Evolutionary conservation across 306 rosid genomes (phyloP).

Genomic region (Cicer pinnatifidum): DNA sequence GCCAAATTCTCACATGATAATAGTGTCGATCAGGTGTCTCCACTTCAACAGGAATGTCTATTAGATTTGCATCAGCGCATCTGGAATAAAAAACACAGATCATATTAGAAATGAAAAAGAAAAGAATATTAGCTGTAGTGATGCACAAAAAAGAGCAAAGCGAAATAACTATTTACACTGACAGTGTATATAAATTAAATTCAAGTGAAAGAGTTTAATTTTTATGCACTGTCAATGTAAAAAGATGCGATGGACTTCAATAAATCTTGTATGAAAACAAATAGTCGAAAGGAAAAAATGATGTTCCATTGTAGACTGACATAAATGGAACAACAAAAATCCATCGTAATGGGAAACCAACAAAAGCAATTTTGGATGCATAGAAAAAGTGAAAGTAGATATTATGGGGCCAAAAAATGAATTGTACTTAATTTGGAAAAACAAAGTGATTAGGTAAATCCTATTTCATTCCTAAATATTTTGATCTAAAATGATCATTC

Average conservation of each 20-base stretch:
- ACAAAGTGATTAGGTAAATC: background rate
- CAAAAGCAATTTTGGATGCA: background rate
- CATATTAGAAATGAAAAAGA: conserved; percentile 11
- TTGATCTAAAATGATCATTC: background rate
- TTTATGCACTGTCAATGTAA: too few species aligned
- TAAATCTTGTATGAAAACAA: background rate
- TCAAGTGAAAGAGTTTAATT: too few species aligned
- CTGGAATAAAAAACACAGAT: conserved; percentile 46
- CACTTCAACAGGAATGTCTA: conserved; percentile 89
- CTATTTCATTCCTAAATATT: conserved; percentile 1
- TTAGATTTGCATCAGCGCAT: conserved; percentile 72
- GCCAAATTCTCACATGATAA: conserved; percentile 66
- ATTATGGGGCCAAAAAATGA: too few species aligned
- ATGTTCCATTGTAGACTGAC: background rate
- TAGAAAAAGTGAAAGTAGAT: background rate
- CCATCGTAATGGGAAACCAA: conserved; percentile 8
- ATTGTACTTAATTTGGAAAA: background rate
- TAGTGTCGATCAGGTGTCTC: conserved; percentile 97
- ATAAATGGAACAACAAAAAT: conserved; percentile 31
- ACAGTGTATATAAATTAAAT: too few species aligned
- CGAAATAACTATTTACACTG: background rate
- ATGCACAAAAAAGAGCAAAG: background rate
- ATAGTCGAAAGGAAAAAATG: conserved; percentile 2
- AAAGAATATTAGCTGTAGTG: background rate
- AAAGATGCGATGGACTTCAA: background rate